Conservation (phyloP, 768 basidiomycete genomes). For the Saitozyma podzolica region DNA sequence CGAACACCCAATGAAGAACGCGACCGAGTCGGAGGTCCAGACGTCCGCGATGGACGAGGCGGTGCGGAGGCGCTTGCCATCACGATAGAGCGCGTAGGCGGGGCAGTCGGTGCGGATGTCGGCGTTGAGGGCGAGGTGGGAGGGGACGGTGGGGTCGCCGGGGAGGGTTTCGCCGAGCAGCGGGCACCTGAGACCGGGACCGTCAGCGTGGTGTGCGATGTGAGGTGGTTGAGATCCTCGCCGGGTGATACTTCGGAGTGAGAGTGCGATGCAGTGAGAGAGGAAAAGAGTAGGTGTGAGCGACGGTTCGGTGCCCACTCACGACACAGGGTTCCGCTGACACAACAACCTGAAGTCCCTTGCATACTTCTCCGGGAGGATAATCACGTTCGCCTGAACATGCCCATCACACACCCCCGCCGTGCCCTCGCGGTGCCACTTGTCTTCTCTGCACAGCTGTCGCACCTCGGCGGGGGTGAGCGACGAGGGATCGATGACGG, state of each 20-base stretch:
- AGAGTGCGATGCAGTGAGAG: too few species aligned
- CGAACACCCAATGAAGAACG: conserved; percentile 34
- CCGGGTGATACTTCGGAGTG: too few species aligned
- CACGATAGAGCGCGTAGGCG: too few species aligned
- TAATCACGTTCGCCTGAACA: conserved; percentile 43
- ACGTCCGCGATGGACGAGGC: too few species aligned
- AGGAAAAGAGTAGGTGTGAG: too few species aligned
- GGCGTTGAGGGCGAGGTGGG: too few species aligned
- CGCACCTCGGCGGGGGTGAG: conserved; percentile 13
- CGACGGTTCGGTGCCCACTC: background rate
- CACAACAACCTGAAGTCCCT: conserved; percentile 42
- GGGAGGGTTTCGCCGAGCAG: conserved; percentile 38
- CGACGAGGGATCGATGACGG: too few species aligned
- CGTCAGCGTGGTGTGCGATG: too few species aligned
- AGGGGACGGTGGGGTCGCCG: conserved; percentile 20
- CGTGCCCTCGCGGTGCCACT: conserved; percentile 7
- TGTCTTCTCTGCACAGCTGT: conserved; percentile 13
- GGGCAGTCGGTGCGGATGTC: too few species aligned
- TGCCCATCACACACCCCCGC: conserved; percentile 19
- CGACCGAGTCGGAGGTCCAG: too few species aligned
- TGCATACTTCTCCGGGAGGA: conserved; percentile 33
- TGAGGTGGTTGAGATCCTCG: too few species aligned
- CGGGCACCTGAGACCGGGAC: conserved; percentile 5
- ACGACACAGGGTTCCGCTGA: conserved; percentile 44
- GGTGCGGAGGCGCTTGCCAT: too few species aligned